A percentile compares a stretch with the other conserved stretches of the same genome.
Conservation (phyloP, 176 grass and related monocot species). For the Guadua angustifolia region DNA sequence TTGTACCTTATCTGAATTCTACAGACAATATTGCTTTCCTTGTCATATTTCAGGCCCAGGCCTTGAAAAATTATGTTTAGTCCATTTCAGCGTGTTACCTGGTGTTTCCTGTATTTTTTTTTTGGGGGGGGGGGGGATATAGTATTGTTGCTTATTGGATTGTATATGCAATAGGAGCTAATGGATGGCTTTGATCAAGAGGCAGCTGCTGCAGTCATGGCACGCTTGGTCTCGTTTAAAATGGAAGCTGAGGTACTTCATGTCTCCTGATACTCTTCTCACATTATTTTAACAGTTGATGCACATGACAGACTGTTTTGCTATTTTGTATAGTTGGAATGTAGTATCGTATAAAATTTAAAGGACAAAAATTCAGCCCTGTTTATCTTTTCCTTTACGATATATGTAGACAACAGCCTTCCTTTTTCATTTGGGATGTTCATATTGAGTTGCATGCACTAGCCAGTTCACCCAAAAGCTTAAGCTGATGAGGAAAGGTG, state of each 20-base stretch:
- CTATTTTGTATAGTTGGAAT: constrained; percentile 1
- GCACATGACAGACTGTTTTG: not conserved
- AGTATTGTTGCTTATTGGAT: constrained; percentile 27
- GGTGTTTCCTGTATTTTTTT: constrained; percentile 17
- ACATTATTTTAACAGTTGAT: constrained; percentile 30
- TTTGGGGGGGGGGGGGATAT: not conserved
- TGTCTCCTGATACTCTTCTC: not conserved
- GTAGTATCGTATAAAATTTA: not conserved
- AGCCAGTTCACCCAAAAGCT: too few relatives aligned
- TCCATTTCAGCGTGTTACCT: constrained; percentile 6
- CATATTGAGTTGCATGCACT: too few relatives aligned
- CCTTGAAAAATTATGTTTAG: constrained; percentile 10
- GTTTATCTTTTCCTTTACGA: not conserved
- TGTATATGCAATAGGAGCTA: constrained; percentile 62
- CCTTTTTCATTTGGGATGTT: not conserved
- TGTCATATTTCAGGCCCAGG: not conserved
- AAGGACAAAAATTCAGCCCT: not conserved
- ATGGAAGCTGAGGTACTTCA: constrained; percentile 86
- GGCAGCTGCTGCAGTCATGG: constrained; percentile 91
- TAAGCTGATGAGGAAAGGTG: too few relatives aligned
- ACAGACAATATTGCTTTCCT: not conserved
- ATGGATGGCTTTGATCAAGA: constrained; percentile 97
- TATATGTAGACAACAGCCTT: not conserved
- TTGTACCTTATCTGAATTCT: not conserved
- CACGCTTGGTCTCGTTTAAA: constrained; percentile 83